Percentiles rank a stretch among this genome's conserved stretches.
phyloP scores from a whole-genome alignment of 495 filamentous ascomycete species.

The Xylaria cubensis region DNA sequence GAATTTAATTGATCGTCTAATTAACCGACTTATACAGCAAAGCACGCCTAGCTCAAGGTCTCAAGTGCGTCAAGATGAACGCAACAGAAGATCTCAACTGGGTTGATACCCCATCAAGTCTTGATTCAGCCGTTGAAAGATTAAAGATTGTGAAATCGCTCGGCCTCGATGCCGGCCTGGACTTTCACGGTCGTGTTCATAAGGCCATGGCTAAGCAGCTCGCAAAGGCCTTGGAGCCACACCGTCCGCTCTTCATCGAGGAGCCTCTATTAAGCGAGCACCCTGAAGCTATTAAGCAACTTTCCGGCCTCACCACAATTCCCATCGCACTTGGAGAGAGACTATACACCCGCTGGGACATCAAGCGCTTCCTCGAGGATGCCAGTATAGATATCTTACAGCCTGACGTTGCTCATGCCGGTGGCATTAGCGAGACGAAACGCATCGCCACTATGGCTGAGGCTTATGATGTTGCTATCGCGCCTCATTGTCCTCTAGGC shows the following conservation, averaged over 20 bases:
- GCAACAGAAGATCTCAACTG: slow-evolving; percentile 78
- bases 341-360: slow-evolving; percentile 74
- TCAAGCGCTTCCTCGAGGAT: slow-evolving; percentile 73
- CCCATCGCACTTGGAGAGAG: slow-evolving; percentile 78
- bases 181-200: slow-evolving; percentile 79
- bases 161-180: slow-evolving; percentile 72
- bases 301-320: slow-evolving; percentile 64
- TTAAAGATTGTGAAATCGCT: slow-evolving; percentile 71
- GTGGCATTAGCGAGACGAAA: slow-evolving; percentile 73
- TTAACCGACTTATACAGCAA: slow-evolving; percentile 44
- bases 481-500: slow-evolving; percentile 77
- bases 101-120: slow-evolving; percentile 71
- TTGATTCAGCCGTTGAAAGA: slow-evolving; percentile 68
- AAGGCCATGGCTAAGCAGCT: slow-evolving; percentile 83
- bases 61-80: slow-evolving; percentile 79
- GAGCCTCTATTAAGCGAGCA: slow-evolving; percentile 77
- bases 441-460: slow-evolving; percentile 78
- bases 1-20: not conserved
- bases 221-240: slow-evolving; percentile 72
- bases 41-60: slow-evolving; percentile 70
- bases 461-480: slow-evolving; percentile 76
- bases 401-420: slow-evolving; percentile 75
- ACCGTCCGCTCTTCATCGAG: slow-evolving; percentile 76
- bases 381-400: slow-evolving; percentile 73
- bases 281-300: slow-evolving; percentile 68